These are phyloP conservation scores for Leccinum glutinopallens DNA, from an alignment of 1,284 basidiomycete species.

Conservation along the genomic window DNA sequence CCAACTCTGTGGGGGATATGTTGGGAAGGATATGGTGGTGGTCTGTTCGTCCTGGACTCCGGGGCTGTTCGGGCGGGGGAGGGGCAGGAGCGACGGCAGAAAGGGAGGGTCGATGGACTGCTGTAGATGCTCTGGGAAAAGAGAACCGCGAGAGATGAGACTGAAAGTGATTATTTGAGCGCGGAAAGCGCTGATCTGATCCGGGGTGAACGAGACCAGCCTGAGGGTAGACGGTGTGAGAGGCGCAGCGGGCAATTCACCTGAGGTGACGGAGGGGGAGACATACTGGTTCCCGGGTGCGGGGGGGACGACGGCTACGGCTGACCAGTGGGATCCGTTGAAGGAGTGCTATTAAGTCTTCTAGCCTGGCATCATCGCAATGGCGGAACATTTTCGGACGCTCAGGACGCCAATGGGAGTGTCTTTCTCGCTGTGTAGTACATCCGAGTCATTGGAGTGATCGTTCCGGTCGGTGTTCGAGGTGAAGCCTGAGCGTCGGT, in stretches of 20 bases:
- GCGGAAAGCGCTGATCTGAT: conserved; percentile 84
- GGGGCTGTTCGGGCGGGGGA: too few relatives aligned
- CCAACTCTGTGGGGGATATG: conserved; percentile 52
- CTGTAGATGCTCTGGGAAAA: conserved; percentile 81
- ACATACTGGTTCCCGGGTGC: conserved; percentile 18
- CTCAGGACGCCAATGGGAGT: too few relatives aligned
- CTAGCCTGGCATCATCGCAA: too few relatives aligned
- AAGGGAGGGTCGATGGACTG: conserved; percentile 60
- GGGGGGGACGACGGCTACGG: conserved; percentile 12
- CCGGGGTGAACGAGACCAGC: conserved; percentile 76
- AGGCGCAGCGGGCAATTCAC: conserved; percentile 30
- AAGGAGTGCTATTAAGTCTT: conserved; percentile 15
- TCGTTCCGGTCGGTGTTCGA: too few relatives aligned
- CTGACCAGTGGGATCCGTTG: conserved; percentile 17
- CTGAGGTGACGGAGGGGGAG: conserved; percentile 27
- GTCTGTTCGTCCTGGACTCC: too few relatives aligned
- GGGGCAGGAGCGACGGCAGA: too few relatives aligned
- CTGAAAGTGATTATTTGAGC: conserved; percentile 93
- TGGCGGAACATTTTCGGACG: too few relatives aligned
- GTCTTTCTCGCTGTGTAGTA: too few relatives aligned
- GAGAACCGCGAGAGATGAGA: conserved; percentile 75
- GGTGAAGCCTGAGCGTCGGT: too few relatives aligned
- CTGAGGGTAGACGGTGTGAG: conserved; percentile 45
- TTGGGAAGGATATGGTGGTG: conserved; percentile 18
- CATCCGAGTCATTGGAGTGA: too few relatives aligned